Percentiles rank a stretch among this genome's conserved stretches.
phyloP scores from a whole-genome alignment of 805 yeast genomes.

The Naumovozyma castellii region DNA sequence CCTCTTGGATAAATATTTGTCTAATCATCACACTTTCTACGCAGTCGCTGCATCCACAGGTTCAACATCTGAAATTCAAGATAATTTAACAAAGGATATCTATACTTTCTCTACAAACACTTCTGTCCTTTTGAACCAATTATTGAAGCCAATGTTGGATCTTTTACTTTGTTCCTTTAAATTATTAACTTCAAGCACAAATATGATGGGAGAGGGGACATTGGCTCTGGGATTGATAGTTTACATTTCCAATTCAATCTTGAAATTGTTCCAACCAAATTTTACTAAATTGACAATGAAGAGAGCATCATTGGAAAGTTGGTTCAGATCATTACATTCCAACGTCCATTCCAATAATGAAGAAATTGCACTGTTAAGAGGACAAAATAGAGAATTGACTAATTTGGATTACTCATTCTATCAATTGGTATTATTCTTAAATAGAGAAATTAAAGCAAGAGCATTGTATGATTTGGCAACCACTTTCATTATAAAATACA shows the following conservation, averaged over 20 bases:
- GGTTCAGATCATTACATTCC: conserved; percentile 73
- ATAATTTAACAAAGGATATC: conserved; percentile 59
- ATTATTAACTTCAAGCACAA: conserved; percentile 41
- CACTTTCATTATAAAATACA: conserved; percentile 79
- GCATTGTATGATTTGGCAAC: conserved; percentile 78
- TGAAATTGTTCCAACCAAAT: conserved; percentile 78
- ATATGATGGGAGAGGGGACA: conserved; percentile 59
- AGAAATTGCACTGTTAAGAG: conserved; percentile 78
- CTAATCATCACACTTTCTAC: conserved; percentile 35
- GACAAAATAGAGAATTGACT: conserved; percentile 71
- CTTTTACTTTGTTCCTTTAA: conserved; percentile 72
- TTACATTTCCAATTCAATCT: conserved; percentile 64
- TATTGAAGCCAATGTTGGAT: conserved; percentile 76
- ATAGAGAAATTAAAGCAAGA: conserved; percentile 65
- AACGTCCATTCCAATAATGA: conserved; percentile 71
- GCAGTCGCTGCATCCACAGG: conserved; percentile 12
- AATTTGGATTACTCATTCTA: conserved; percentile 72
- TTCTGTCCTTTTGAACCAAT: conserved; percentile 69
- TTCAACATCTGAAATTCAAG: conserved; percentile 18
- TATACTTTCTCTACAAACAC: conserved; percentile 63
- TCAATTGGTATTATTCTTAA: conserved; percentile 66
- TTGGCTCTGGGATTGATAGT: conserved; percentile 70
- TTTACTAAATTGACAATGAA: conserved; percentile 72
- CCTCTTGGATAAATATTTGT: conserved; percentile 62
- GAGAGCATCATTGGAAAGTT: conserved; percentile 74